A percentile compares a stretch with the other conserved stretches of the same genome.
phyloP scores from a whole-genome alignment of 2,329 filamentous ascomycete species.

The Juglanconis juglandina region DNA sequence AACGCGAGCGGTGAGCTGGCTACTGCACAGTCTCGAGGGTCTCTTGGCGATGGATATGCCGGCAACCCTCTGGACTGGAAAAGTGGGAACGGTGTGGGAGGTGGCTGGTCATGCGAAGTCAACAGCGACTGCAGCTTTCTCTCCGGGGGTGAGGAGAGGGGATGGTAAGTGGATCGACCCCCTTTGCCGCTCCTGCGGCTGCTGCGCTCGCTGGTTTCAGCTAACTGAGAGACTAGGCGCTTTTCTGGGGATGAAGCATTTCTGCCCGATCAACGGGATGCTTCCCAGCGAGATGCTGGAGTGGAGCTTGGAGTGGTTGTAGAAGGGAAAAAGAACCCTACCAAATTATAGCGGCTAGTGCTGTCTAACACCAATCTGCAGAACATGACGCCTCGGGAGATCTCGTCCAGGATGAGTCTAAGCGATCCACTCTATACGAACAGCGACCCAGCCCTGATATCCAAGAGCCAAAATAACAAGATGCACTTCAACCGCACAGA shows the following conservation, averaged over 20 bases:
- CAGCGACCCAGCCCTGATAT: background rate
- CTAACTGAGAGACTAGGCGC: slow-evolving; percentile 27
- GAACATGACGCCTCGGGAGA: background rate
- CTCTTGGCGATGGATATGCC: slow-evolving; percentile 19
- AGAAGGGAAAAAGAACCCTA: slow-evolving; percentile 22
- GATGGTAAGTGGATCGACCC: slow-evolving; percentile 61
- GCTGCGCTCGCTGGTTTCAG: background rate
- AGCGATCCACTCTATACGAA: background rate
- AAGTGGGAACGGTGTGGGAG: slow-evolving; percentile 59
- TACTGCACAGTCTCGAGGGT: background rate
- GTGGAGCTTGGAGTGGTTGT: slow-evolving; percentile 32
- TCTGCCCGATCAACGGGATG: slow-evolving; percentile 21
- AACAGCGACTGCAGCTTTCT: slow-evolving; percentile 88
- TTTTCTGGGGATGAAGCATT: slow-evolving; percentile 41
- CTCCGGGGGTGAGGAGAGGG: slow-evolving; percentile 75
- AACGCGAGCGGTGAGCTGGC: background rate
- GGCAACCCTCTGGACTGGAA: slow-evolving; percentile 44
- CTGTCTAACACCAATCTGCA: slow-evolving; percentile 2
- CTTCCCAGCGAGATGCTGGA: slow-evolving; percentile 28
- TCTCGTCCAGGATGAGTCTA: background rate
- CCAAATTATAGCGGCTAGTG: slow-evolving; percentile 9
- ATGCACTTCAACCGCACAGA: slow-evolving; percentile 6
- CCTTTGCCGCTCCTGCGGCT: background rate
- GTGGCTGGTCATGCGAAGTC: slow-evolving; percentile 74
- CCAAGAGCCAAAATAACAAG: background rate